Evolutionary conservation across 1,284 basidiomycete species (phyloP).

Genomic region (Cutaneotrichosporon sp.): DNA sequence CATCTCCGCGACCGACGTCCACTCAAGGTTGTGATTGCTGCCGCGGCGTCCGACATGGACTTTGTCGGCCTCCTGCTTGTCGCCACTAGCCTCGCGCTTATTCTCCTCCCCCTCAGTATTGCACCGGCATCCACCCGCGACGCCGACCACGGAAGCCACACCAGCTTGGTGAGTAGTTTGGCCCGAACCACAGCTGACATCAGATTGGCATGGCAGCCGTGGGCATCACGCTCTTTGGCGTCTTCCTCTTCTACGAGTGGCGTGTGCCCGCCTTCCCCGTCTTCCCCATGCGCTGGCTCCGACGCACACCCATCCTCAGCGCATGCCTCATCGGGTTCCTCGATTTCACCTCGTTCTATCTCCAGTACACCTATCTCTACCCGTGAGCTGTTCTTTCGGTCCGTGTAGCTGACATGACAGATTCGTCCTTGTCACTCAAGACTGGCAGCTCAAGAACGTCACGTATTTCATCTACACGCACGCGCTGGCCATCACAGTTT

Average conservation of each 20-base stretch:
- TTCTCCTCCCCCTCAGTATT: conserved; percentile 64
- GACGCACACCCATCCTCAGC: conserved; percentile 58
- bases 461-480: conserved; percentile 45
- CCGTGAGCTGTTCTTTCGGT: conserved; percentile 12
- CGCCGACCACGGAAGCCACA: conserved; percentile 23
- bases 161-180: conserved; percentile 30
- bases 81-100: conserved; percentile 57
- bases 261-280: conserved; percentile 48
- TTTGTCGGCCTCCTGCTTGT: conserved; percentile 62
- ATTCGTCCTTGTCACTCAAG: conserved; percentile 40
- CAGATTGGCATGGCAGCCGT: background rate
- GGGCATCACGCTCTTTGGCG: conserved; percentile 48
- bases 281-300: conserved; percentile 55
- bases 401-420: background rate
- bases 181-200: conserved; percentile 35
- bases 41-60: conserved; percentile 32
- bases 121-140: conserved; percentile 32
- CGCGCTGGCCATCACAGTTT: conserved; percentile 47
- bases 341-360: conserved; percentile 61
- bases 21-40: background rate
- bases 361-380: conserved; percentile 42
- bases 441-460: conserved; percentile 35
- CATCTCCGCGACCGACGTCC: conserved; percentile 10
- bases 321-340: conserved; percentile 63
- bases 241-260: conserved; percentile 49